Conservation (phyloP, 108 stramenopile genomes). For the Skeletonema costatum region DNA sequence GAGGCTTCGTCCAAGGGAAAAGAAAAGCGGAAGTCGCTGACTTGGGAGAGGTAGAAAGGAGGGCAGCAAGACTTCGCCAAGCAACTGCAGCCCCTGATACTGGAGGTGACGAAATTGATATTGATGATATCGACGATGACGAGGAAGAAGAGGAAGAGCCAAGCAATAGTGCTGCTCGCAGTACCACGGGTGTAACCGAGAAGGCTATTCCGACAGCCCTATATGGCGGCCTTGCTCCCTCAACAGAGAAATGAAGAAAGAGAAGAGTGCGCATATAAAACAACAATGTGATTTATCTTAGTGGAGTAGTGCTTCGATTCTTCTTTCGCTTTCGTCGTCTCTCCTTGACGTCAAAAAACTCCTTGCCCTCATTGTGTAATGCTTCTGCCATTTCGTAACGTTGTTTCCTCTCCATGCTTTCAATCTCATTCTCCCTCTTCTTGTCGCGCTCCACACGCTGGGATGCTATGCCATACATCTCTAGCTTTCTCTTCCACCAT, state of each 20-base stretch:
- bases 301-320: neutral
- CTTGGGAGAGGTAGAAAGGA: slow-evolving; percentile 88
- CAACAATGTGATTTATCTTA: neutral
- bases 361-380: slow-evolving; percentile 8
- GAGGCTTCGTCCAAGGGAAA: slow-evolving; percentile 67
- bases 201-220: slow-evolving; percentile 79
- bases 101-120: slow-evolving; percentile 81
- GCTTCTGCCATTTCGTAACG: slow-evolving; percentile 28
- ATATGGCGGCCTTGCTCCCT: slow-evolving; percentile 68
- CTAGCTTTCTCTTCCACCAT: slow-evolving; percentile 44
- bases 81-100: slow-evolving; percentile 46
- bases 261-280: neutral
- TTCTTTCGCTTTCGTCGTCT: slow-evolving; percentile 2
- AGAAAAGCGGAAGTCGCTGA: slow-evolving; percentile 65
- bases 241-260: slow-evolving; percentile 9
- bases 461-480: slow-evolving; percentile 18
- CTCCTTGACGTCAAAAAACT: slow-evolving; percentile 7
- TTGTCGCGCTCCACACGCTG: slow-evolving; percentile 16
- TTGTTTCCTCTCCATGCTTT: slow-evolving; percentile 16
- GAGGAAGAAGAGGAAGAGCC: slow-evolving; percentile 34
- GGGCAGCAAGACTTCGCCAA: slow-evolving; percentile 80
- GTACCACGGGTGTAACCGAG: slow-evolving; percentile 43
- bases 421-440: slow-evolving; percentile 2
- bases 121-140: slow-evolving; percentile 64
- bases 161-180: neutral